Evolutionary conservation across 257 asterid species (phyloP), one percentile per base, ranked within the genome.

Genomic region (Petunia secreta): DNA sequence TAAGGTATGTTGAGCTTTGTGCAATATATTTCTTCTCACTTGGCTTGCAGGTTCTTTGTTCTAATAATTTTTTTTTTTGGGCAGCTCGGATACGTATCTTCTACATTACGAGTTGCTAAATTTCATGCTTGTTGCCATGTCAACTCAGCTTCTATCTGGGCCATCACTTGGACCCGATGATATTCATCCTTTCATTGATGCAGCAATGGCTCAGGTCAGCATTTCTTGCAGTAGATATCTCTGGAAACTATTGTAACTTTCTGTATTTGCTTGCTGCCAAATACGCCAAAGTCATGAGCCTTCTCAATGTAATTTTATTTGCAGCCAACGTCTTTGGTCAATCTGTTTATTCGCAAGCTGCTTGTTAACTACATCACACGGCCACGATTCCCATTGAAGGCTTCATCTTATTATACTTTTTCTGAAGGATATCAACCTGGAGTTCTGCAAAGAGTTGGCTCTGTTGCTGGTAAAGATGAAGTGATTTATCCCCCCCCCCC

Each of bases 61-160:
- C 52, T 54, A 64, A 38, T 63, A 37, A 25, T 50, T 40, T 63
- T 34, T 83, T 87, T 86, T 79, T 64, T 79, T 79, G 62, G 54
- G 63, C 80, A 95, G 99, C 77, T 81, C 92, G 85, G 84, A 80
- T 84, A 91, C 97, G 57, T 90, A 91, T 85, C 92, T 87, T 84
- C 89, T 95, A 82, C 98, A 95, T 83, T 91, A 87, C 8, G 97
- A 95, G 82, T 91, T 95, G 83, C 93, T 91, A 80, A 91, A 94
- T 90, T 96, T 96, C 90, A 77, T 92, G 84, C 85, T 91, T 79
- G 87, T 91, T 6, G 86, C 95, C 81, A 86, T 89, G 89, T 96
- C 99, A 73, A 94, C 98, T 67, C 99, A 96, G 87, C 98, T 96
- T 87, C 97, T 89, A 75, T 88, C 97, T 82, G 97, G 97, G 83